Conservation (phyloP, 2,329 filamentous ascomycete genomes). For the Orbilia javanica region DNA sequence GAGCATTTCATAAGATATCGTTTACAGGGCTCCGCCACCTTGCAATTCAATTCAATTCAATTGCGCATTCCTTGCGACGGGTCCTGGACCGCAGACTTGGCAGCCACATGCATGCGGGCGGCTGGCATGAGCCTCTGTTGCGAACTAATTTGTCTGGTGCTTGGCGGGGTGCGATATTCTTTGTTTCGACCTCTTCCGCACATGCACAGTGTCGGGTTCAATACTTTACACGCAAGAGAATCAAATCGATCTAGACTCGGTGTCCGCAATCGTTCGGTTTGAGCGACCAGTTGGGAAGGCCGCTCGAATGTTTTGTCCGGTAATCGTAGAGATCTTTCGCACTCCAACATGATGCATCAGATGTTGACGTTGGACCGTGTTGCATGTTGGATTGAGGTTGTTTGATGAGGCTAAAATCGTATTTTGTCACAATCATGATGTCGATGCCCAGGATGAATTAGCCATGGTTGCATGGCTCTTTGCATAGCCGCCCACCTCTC, state of each 20-base stretch:
- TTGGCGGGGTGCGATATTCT: conserved; percentile 15
- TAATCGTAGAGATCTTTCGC: not conserved
- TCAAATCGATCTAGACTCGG: not conserved
- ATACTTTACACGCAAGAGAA: not conserved
- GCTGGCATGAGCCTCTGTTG: conserved; percentile 27
- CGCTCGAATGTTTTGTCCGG: not conserved
- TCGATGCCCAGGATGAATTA: conserved; percentile 8
- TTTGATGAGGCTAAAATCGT: conserved; percentile 22
- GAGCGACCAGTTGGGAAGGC: not conserved
- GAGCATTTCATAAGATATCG: conserved; percentile 24
- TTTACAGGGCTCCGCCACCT: conserved; percentile 17
- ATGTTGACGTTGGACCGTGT: not conserved
- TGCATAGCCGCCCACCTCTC: conserved; percentile 28
- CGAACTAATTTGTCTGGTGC: conserved; percentile 9
- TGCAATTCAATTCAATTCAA: conserved; percentile 34
- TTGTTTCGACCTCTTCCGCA: not conserved
- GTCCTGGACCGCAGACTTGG: conserved; percentile 19
- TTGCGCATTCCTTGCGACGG: conserved; percentile 33
- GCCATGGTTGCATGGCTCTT: conserved; percentile 24
- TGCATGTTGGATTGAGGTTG: conserved; percentile 7
- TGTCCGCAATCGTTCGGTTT: not conserved
- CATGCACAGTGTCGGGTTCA: not conserved
- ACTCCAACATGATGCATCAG: not conserved
- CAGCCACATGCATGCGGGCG: conserved; percentile 31
- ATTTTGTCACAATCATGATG: conserved; percentile 3